Conservation (phyloP, 2,329 filamentous ascomycete genomes). For the Capronia americana region DNA sequence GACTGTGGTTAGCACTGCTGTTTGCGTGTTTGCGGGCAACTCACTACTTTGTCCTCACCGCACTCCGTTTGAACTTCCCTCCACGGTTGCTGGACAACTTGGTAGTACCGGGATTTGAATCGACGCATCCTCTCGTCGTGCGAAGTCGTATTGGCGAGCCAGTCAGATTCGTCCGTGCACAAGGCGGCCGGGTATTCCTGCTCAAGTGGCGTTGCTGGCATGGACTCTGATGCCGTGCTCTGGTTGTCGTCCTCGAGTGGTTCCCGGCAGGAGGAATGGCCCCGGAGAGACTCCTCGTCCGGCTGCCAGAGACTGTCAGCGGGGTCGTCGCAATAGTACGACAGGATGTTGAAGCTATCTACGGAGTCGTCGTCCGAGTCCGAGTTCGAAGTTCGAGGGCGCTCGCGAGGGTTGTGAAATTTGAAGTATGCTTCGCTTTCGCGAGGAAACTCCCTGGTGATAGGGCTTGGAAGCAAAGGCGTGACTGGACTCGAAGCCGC, state of each 20-base stretch:
- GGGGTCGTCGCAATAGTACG: constrained; percentile 32
- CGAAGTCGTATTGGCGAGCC: constrained; percentile 34
- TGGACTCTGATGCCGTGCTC: constrained; percentile 27
- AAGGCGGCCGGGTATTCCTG: constrained; percentile 4
- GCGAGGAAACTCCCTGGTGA: constrained; percentile 7
- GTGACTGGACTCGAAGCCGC: constrained; percentile 12
- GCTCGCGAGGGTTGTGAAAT: constrained; percentile 18
- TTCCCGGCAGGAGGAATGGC: not conserved
- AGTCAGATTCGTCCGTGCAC: constrained; percentile 35
- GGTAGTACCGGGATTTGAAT: constrained; percentile 34
- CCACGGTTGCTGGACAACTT: constrained; percentile 34
- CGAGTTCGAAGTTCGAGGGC: not conserved
- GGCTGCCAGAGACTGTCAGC: not conserved
- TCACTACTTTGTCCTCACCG: constrained; percentile 30
- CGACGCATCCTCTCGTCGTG: constrained; percentile 27
- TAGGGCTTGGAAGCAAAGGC: constrained; percentile 33
- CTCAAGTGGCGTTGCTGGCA: constrained; percentile 27
- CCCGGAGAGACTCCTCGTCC: not conserved
- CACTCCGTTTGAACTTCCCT: not conserved
- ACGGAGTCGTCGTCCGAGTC: constrained; percentile 25
- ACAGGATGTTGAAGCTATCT: constrained; percentile 35
- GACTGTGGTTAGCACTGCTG: constrained; percentile 4
- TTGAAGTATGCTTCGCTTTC: constrained; percentile 15
- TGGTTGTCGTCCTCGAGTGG: constrained; percentile 20
- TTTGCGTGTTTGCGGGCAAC: not conserved